Percentiles rank a stretch among this genome's conserved stretches.
Evolutionary conservation across 768 basidiomycete species (phyloP).

Genomic region (Roridomyces roridus): DNA sequence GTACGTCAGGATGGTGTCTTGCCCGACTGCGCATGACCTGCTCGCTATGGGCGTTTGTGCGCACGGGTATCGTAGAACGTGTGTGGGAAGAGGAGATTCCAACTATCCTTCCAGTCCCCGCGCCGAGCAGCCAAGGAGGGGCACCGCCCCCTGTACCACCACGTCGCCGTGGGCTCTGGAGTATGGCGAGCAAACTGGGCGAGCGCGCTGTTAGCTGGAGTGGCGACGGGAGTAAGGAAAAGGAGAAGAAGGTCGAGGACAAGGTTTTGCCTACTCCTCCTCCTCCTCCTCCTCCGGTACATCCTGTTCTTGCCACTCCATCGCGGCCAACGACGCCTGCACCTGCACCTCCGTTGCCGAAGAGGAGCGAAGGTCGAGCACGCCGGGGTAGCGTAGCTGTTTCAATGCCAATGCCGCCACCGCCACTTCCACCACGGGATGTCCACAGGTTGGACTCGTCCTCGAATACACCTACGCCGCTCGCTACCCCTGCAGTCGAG

Average conservation of each 20-base stretch:
- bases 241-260: slow-evolving; percentile 33
- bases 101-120: slow-evolving; percentile 34
- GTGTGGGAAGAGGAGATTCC: slow-evolving; percentile 86
- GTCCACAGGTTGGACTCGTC: not conserved
- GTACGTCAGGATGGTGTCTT: slow-evolving; percentile 86
- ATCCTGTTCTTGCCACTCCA: slow-evolving; percentile 31
- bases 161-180: slow-evolving; percentile 68
- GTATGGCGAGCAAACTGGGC: slow-evolving; percentile 67
- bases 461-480: too few species aligned
- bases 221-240: slow-evolving; percentile 39
- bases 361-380: slow-evolving; percentile 46
- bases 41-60: slow-evolving; percentile 88
- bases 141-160: slow-evolving; percentile 70
- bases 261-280: slow-evolving; percentile 40
- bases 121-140: slow-evolving; percentile 29
- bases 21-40: slow-evolving; percentile 85
- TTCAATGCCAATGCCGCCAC: not conserved
- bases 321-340: slow-evolving; percentile 19
- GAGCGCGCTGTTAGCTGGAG: slow-evolving; percentile 67
- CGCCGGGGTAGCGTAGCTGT: slow-evolving; percentile 23
- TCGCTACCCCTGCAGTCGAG: too few species aligned
- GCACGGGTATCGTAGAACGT: slow-evolving; percentile 80
- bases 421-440: not conserved
- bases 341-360: slow-evolving; percentile 56
- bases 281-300: slow-evolving; percentile 38